phyloP scores from a whole-genome alignment of 345 rosid species.

The Citrus trifoliata region DNA sequence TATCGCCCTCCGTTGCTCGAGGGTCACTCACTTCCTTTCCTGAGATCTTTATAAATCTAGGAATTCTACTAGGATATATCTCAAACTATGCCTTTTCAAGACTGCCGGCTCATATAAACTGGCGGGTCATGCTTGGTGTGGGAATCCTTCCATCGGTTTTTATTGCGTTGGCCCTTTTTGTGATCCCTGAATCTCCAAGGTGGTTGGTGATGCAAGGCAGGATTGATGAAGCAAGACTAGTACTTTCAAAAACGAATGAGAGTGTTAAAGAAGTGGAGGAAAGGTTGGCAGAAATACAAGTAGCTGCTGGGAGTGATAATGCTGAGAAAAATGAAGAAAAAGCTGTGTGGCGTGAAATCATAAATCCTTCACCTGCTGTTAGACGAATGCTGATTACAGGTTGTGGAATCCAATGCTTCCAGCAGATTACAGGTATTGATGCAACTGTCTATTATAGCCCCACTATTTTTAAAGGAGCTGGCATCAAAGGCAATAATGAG shows the following conservation, averaged over 20 bases:
- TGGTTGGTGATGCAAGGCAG: conserved; percentile 58
- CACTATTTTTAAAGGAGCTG: conserved; percentile 53
- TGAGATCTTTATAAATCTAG: conserved; percentile 56
- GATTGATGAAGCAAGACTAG: conserved; percentile 49
- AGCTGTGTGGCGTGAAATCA: conserved; percentile 49
- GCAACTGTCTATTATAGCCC: conserved; percentile 73
- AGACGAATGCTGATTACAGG: conserved; percentile 50
- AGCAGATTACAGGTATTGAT: conserved; percentile 65
- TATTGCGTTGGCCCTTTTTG: conserved; percentile 44
- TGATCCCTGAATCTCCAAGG: conserved; percentile 72
- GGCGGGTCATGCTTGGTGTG: conserved; percentile 67
- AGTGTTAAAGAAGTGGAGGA: conserved; percentile 49
- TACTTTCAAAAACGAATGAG: conserved; percentile 42
- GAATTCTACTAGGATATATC: conserved; percentile 69
- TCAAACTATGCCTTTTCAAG: conserved; percentile 54
- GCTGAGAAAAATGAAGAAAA: conserved; percentile 26
- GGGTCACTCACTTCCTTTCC: conserved; percentile 70
- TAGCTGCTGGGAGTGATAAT: conserved; percentile 35
- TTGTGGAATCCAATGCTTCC: conserved; percentile 67
- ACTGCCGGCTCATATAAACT: conserved; percentile 38
- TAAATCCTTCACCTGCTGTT: conserved; percentile 47
- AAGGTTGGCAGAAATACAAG: conserved; percentile 52
- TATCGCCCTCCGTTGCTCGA: conserved; percentile 44
- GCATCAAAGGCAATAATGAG: conserved; percentile 35
- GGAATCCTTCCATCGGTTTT: conserved; percentile 57